Evolutionary conservation across 805 yeast species (phyloP).

Genomic region (Spathaspora sp.): DNA sequence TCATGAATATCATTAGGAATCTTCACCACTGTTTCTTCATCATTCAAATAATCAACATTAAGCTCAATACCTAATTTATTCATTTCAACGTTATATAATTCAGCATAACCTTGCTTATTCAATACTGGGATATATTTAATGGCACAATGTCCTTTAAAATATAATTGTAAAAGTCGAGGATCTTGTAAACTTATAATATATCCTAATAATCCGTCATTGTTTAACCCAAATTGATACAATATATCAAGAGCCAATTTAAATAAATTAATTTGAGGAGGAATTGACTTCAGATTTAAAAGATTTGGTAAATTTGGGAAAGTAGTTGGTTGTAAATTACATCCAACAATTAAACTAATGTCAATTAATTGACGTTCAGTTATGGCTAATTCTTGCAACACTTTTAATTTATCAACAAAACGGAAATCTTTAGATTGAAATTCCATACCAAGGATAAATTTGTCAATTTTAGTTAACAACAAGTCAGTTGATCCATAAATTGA

Average conservation of each 20-base stretch:
- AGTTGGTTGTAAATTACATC: conserved; percentile 69
- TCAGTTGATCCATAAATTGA: conserved; percentile 86
- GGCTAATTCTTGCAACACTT: conserved; percentile 57
- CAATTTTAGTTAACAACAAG: conserved; percentile 58
- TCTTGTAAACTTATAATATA: conserved; percentile 45
- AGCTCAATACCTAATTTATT: conserved; percentile 25
- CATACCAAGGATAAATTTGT: conserved; percentile 68
- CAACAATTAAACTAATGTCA: conserved; percentile 75
- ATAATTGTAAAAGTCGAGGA: conserved; percentile 44
- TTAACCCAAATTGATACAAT: conserved; percentile 25
- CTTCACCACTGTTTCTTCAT: conserved; percentile 18
- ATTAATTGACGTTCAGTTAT: conserved; percentile 63
- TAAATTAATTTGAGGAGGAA: conserved; percentile 37
- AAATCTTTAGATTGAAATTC: conserved; percentile 65
- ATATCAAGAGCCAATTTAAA: conserved; percentile 40
- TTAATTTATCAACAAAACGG: conserved; percentile 56
- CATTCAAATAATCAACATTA: conserved; percentile 16
- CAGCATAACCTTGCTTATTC: conserved; percentile 64
- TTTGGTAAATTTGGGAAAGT: conserved; percentile 55
- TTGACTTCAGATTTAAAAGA: conserved; percentile 38
- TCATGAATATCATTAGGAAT: conserved; percentile 81
- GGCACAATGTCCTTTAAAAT: conserved; percentile 66
- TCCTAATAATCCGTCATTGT: conserved; percentile 36
- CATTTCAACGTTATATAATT: conserved; percentile 46
- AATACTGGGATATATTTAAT: conserved; percentile 73